A percentile compares a stretch with the other conserved stretches of the same genome.
Conservation (phyloP, 345 rosid genomes). For the Acer negundo region DNA sequence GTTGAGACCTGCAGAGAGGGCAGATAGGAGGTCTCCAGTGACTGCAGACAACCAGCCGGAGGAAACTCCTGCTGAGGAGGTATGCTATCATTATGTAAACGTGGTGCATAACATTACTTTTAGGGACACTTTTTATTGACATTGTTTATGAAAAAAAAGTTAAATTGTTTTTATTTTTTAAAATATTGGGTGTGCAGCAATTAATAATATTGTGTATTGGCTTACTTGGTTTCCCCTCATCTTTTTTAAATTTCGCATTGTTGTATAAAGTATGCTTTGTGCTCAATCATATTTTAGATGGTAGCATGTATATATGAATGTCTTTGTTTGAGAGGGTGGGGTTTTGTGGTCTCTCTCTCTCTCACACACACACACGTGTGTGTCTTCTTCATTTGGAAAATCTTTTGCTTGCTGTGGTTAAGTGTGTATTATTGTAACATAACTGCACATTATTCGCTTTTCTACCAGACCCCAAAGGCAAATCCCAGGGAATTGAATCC, state of each 20-base stretch:
- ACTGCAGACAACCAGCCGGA: conserved; percentile 38
- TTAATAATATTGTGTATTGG: neutral
- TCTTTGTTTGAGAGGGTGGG: neutral
- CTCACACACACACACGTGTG: too few species aligned
- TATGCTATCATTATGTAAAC: conserved; percentile 20
- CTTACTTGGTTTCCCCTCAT: neutral
- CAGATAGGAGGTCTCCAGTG: conserved; percentile 34
- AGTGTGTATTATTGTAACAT: conserved; percentile 2
- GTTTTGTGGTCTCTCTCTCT: too few species aligned
- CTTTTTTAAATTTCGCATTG: neutral
- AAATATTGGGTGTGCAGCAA: neutral
- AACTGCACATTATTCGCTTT: conserved; percentile 2
- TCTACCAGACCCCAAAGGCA: conserved; percentile 41
- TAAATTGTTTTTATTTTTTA: neutral
- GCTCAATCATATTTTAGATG: neutral
- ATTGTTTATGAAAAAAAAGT: neutral
- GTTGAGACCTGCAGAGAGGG: conserved; percentile 62
- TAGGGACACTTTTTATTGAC: neutral
- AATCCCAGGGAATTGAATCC: conserved; percentile 92
- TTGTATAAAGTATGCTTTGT: neutral
- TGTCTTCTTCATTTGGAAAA: neutral
- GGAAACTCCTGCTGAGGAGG: conserved; percentile 58
- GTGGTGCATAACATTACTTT: neutral
- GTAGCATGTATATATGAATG: neutral
- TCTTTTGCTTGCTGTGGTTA: neutral